phyloP scores from a whole-genome alignment of 306 rosid species.

The Psophocarpus tetragonolobus region DNA sequence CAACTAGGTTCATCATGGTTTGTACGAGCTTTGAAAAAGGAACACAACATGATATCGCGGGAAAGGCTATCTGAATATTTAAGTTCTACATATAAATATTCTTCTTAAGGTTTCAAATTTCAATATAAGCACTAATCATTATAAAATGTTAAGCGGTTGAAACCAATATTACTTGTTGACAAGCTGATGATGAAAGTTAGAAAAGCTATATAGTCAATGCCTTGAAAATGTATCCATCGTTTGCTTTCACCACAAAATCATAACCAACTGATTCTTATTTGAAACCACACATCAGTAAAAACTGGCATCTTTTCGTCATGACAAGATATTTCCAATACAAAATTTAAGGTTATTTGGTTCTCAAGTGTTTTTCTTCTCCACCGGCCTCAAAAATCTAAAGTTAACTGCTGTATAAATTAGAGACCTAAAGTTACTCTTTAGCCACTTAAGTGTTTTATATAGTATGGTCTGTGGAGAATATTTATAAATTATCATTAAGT shows the following conservation, averaged over 20 bases:
- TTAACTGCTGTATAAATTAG: not conserved
- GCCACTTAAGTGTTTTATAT: not conserved
- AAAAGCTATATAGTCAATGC: slow-evolving; percentile 38
- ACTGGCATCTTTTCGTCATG: slow-evolving; percentile 4
- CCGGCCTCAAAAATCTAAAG: not conserved
- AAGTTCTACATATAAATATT: not conserved
- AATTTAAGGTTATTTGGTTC: slow-evolving; percentile 31
- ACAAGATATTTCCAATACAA: not conserved
- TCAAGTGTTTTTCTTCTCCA: not conserved
- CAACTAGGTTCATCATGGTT: not conserved
- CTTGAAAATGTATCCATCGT: slow-evolving; percentile 38
- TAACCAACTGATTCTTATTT: slow-evolving; percentile 49
- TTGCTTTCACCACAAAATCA: slow-evolving; percentile 46
- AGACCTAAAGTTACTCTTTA: not conserved
- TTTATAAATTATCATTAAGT: not conserved
- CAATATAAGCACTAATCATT: not conserved
- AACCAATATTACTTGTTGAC: slow-evolving; percentile 21
- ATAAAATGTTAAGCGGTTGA: slow-evolving; percentile 1
- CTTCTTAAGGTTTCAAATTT: not conserved
- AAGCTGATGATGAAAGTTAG: slow-evolving; percentile 22
- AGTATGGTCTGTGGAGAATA: too few species aligned
- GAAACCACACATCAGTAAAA: slow-evolving; percentile 32
- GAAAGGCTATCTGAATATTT: not conserved
- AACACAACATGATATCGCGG: not conserved
- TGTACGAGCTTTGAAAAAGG: slow-evolving; percentile 23